Conservation (phyloP, 2,329 filamentous ascomycete species). For the Phaeosphaeria sp. region DNA sequence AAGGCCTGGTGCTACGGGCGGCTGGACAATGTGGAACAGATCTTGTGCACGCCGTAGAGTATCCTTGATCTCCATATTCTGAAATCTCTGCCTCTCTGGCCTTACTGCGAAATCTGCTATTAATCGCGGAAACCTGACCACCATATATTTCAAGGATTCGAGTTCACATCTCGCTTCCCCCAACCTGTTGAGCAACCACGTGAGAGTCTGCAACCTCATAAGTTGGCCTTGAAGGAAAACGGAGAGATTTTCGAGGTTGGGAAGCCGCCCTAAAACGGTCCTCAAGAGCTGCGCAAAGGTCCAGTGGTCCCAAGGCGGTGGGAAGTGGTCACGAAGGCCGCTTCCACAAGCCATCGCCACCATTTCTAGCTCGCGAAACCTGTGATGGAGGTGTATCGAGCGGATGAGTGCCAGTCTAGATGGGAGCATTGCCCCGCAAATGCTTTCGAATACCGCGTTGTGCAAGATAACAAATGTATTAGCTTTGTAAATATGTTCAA, state of each 20-base stretch:
- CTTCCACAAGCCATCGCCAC: too few species aligned
- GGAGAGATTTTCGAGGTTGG: not conserved
- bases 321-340: not conserved
- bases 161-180: not conserved
- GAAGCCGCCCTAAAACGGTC: not conserved
- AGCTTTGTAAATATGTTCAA: not conserved
- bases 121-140: not conserved
- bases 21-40: not conserved
- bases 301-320: not conserved
- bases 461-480: slow-evolving; percentile 2
- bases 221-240: slow-evolving; percentile 2
- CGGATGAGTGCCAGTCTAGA: not conserved
- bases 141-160: not conserved
- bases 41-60: too few species aligned
- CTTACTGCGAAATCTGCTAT: not conserved
- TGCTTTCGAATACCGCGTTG: not conserved
- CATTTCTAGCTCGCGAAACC: not conserved
- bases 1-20: not conserved
- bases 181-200: not conserved
- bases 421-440: not conserved
- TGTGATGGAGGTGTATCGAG: slow-evolving; percentile 1
- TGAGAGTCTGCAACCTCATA: not conserved
- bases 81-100: too few species aligned
- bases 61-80: too few species aligned
- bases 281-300: not conserved